A percentile compares a stretch with the other conserved stretches of the same genome.
phyloP scores from a whole-genome alignment of 2,329 filamentous ascomycete genomes.

The Microsporum audouinii region DNA sequence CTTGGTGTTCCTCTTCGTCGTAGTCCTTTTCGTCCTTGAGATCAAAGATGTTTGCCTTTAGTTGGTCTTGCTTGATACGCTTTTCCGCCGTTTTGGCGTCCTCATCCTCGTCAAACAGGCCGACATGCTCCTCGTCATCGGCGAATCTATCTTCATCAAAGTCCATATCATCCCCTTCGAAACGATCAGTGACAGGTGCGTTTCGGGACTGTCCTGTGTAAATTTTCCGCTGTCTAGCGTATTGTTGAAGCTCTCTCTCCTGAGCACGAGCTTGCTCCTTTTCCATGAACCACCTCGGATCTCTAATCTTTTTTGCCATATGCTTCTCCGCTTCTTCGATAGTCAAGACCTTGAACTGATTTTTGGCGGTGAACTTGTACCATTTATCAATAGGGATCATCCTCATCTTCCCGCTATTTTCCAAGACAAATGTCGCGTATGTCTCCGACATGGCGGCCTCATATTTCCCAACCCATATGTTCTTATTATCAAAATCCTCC shows the following conservation, averaged over 20 bases:
- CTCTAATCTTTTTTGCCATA: slow-evolving; percentile 66
- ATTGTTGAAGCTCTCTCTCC: slow-evolving; percentile 51
- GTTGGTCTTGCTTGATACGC: slow-evolving; percentile 64
- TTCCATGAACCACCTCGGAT: slow-evolving; percentile 69
- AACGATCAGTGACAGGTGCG: slow-evolving; percentile 36
- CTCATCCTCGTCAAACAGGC: slow-evolving; percentile 74
- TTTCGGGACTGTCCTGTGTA: slow-evolving; percentile 36
- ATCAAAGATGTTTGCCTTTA: slow-evolving; percentile 81
- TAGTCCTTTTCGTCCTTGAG: slow-evolving; percentile 58
- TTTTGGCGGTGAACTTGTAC: slow-evolving; percentile 54
- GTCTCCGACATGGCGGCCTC: slow-evolving; percentile 74
- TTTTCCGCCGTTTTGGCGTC: slow-evolving; percentile 61
- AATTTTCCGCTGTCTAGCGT: slow-evolving; percentile 37
- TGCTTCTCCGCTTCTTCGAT: slow-evolving; percentile 76
- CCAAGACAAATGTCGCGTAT: slow-evolving; percentile 67
- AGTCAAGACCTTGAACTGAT: slow-evolving; percentile 60
- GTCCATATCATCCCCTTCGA: slow-evolving; percentile 55
- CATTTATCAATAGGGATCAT: slow-evolving; percentile 92
- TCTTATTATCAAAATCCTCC: slow-evolving; percentile 91
- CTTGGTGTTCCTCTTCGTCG: slow-evolving; percentile 56
- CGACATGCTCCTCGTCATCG: slow-evolving; percentile 71
- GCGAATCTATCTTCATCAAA: slow-evolving; percentile 67
- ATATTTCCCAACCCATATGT: slow-evolving; percentile 86
- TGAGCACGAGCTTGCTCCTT: slow-evolving; percentile 41
- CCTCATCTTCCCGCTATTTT: slow-evolving; percentile 58